Conservation (phyloP, 768 basidiomycete genomes). For the Mycena kentingensis region DNA sequence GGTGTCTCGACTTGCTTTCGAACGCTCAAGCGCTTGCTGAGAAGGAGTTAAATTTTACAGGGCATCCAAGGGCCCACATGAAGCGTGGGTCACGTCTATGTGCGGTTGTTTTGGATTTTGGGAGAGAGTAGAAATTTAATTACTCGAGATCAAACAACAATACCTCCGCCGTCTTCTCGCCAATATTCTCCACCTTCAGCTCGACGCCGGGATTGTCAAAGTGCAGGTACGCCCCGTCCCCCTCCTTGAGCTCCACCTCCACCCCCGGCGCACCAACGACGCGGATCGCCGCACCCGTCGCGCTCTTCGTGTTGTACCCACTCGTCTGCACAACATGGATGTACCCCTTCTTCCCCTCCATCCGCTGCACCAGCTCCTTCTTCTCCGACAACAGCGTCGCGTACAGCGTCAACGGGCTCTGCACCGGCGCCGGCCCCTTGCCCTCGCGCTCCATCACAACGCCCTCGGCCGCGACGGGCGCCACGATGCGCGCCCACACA, state of each 20-base stretch:
- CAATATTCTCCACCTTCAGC: slow-evolving; percentile 60
- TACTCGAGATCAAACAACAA: slow-evolving; percentile 78
- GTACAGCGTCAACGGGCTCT: slow-evolving; percentile 66
- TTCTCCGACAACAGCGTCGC: slow-evolving; percentile 68
- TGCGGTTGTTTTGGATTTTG: too few relatives aligned
- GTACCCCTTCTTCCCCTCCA: slow-evolving; percentile 66
- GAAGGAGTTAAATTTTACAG: too few relatives aligned
- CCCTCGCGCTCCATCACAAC: slow-evolving; percentile 59
- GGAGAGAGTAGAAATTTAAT: too few relatives aligned
- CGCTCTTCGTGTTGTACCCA: slow-evolving; percentile 67
- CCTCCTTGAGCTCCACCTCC: slow-evolving; percentile 68
- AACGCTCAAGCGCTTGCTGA: too few relatives aligned
- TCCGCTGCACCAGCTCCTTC: slow-evolving; percentile 50
- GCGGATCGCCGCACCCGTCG: slow-evolving; percentile 59
- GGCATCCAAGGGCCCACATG: too few relatives aligned
- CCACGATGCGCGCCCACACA: slow-evolving; percentile 72
- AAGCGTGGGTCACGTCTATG: too few relatives aligned
- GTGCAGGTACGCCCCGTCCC: slow-evolving; percentile 80
- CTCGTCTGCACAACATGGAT: slow-evolving; percentile 83
- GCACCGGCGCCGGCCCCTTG: slow-evolving; percentile 78
- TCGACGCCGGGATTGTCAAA: slow-evolving; percentile 45
- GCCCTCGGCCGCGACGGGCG: slow-evolving; percentile 59
- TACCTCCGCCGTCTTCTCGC: slow-evolving; percentile 68
- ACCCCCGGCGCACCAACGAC: slow-evolving; percentile 43
- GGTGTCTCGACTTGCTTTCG: too few relatives aligned